Evolutionary conservation across 2,329 filamentous ascomycete genomes (phyloP).

Genomic region (Leptodontidium sp.): DNA sequence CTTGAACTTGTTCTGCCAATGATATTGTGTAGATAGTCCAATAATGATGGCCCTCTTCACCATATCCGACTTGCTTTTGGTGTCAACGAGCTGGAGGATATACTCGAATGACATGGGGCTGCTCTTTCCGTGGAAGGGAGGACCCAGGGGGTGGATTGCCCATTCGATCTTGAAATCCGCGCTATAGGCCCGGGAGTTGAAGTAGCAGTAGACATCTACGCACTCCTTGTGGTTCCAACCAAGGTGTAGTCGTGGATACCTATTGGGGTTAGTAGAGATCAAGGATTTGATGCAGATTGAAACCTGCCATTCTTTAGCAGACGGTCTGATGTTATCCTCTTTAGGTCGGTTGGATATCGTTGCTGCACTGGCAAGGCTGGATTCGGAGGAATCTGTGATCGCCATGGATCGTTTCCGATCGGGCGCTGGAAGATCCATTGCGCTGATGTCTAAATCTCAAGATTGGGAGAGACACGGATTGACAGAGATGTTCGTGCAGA

Average conservation of each 20-base stretch:
- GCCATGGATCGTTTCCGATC: background rate
- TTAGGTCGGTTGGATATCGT: background rate
- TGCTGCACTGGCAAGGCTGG: background rate
- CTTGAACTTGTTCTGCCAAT: background rate
- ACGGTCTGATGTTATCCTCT: background rate
- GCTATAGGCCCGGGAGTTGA: background rate
- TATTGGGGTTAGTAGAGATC: background rate
- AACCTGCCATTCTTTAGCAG: slow-evolving; percentile 1
- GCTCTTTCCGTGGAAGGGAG: slow-evolving; percentile 1
- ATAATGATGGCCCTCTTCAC: background rate
- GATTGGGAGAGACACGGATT: background rate
- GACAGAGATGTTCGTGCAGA: background rate
- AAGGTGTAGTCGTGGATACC: slow-evolving; percentile 6
- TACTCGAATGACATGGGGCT: background rate
- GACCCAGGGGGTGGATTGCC: background rate
- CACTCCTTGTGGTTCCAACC: slow-evolving; percentile 11
- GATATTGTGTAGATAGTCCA: background rate
- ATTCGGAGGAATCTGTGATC: background rate
- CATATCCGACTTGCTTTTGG: background rate
- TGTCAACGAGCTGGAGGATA: background rate
- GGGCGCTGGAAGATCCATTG: background rate
- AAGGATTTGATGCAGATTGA: background rate
- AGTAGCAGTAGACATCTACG: slow-evolving; percentile 8
- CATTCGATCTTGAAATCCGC: background rate
- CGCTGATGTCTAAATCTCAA: background rate